phyloP scores from a whole-genome alignment of 1,284 basidiomycete species.

The Moesziomyces globuligerus region DNA sequence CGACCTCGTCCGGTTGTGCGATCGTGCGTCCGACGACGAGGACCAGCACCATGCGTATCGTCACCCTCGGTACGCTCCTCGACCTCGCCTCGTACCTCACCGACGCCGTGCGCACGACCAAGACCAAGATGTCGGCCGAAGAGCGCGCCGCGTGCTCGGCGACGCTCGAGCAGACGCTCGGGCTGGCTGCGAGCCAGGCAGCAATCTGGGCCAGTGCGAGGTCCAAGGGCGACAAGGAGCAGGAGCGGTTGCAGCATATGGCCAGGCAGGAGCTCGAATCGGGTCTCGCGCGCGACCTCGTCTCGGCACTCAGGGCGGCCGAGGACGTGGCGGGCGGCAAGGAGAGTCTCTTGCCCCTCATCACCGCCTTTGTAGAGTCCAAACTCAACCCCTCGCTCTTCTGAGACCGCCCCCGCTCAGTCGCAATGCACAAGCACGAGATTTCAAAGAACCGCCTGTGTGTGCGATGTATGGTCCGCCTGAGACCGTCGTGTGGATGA shows the following conservation, averaged over 20 bases:
- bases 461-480: constrained; percentile 2
- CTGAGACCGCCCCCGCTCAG: too few relatives aligned
- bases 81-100: constrained; percentile 51
- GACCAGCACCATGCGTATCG: constrained; percentile 43
- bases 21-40: constrained; percentile 47
- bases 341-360: constrained; percentile 16
- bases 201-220: constrained; percentile 43
- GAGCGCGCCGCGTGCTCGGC: constrained; percentile 11
- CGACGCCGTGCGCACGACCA: constrained; percentile 41
- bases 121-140: constrained; percentile 9
- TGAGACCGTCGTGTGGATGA: too few relatives aligned
- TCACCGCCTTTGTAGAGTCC: constrained; percentile 32
- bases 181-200: constrained; percentile 38
- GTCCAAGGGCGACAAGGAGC: constrained; percentile 18
- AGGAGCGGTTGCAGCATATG: constrained; percentile 25
- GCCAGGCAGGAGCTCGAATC: constrained; percentile 43
- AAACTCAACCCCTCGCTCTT: constrained; percentile 20
- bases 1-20: constrained; percentile 73
- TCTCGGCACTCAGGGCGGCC: constrained; percentile 29
- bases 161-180: constrained; percentile 46
- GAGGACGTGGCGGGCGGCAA: constrained; percentile 26
- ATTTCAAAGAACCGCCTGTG: too few relatives aligned
- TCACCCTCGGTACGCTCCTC: constrained; percentile 63
- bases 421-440: too few relatives aligned
- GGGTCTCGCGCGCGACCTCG: constrained; percentile 32